A percentile compares a stretch with the other conserved stretches of the same genome.
phyloP scores from a whole-genome alignment of 257 asterid genomes.

The Perilla frutescens region DNA sequence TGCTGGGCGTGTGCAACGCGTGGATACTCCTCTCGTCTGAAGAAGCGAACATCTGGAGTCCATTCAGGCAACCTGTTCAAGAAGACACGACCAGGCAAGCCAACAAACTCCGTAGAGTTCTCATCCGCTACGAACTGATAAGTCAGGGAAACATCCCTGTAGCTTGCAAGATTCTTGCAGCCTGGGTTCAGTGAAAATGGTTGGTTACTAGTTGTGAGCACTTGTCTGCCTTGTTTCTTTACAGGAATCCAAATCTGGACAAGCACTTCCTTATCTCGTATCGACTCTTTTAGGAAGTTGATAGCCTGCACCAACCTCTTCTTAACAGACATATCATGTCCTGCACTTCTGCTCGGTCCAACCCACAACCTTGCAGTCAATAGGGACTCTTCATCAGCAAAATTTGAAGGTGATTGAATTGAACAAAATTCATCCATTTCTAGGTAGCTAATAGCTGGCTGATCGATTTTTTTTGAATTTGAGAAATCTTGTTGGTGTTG shows the following conservation, averaged over 20 bases:
- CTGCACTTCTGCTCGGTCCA: conserved; percentile 45
- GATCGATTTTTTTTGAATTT: conserved; percentile 35
- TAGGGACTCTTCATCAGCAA: conserved; percentile 38
- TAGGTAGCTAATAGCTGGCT: conserved; percentile 26
- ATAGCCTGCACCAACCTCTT: conserved; percentile 60
- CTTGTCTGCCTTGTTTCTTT: conserved; percentile 50
- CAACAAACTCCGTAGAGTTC: conserved; percentile 52
- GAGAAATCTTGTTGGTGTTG: conserved; percentile 36
- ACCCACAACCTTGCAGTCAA: conserved; percentile 52
- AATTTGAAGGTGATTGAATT: background rate
- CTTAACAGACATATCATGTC: conserved; percentile 42
- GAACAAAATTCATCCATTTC: conserved; percentile 45
- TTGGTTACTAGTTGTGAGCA: conserved; percentile 62
- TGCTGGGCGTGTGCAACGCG: conserved; percentile 59
- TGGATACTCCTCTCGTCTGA: conserved; percentile 66
- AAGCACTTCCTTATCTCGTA: conserved; percentile 58
- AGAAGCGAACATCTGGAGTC: conserved; percentile 81
- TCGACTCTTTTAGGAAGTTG: conserved; percentile 52
- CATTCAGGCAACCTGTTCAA: conserved; percentile 72
- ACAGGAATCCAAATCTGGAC: conserved; percentile 79
- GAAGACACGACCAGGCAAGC: conserved; percentile 77
- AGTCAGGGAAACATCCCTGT: conserved; percentile 56
- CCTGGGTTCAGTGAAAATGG: conserved; percentile 57
- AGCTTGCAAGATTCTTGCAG: conserved; percentile 56
- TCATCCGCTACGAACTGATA: conserved; percentile 61